phyloP scores from a whole-genome alignment of 2,329 filamentous ascomycete species.

The Pseudocercospora fuligena region DNA sequence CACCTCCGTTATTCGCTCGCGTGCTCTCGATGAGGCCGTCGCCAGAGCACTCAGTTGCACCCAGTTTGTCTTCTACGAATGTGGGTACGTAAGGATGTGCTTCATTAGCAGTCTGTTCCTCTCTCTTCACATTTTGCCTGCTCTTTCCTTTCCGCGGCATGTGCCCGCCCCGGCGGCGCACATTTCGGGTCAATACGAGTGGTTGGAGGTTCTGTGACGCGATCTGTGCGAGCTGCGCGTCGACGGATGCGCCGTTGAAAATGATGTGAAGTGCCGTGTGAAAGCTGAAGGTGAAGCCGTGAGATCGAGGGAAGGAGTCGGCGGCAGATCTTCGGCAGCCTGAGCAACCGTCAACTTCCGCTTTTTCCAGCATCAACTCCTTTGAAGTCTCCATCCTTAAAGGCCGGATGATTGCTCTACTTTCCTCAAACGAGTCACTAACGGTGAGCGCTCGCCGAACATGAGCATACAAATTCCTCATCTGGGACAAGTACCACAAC shows the following conservation, averaged over 20 bases:
- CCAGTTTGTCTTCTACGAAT: background rate
- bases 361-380: background rate
- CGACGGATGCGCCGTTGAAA: background rate
- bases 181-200: background rate
- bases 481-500: background rate
- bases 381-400: background rate
- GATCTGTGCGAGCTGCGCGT: background rate
- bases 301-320: background rate
- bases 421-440: background rate
- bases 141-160: background rate
- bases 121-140: background rate
- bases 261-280: background rate
- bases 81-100: background rate
- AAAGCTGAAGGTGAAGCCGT: background rate
- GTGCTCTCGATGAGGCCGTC: background rate
- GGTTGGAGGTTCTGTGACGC: background rate
- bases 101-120: background rate
- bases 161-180: background rate
- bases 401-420: background rate
- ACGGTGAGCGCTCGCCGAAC: background rate
- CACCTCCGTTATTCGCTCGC: background rate
- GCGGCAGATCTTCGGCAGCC: background rate
- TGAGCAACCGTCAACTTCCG: too few relatives aligned
- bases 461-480: background rate
- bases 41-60: background rate